Evolutionary conservation across 2,329 filamentous ascomycete species (phyloP).

Genomic region (Xylariaceae sp.): DNA sequence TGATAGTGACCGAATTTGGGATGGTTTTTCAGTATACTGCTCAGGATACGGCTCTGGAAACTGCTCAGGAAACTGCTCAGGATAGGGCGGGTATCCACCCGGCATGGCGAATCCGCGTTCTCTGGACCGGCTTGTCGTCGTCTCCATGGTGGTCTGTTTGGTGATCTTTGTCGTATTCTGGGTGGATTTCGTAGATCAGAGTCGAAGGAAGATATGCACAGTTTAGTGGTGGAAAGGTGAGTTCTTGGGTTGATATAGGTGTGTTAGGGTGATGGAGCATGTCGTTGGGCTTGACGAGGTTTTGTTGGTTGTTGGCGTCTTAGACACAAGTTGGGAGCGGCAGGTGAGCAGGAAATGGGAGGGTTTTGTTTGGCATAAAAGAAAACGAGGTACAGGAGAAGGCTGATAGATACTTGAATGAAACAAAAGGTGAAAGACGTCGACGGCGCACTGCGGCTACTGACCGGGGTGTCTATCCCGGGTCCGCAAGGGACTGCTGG

Average conservation of each 20-base stretch:
- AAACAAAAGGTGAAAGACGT: slow-evolving; percentile 26
- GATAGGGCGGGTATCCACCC: slow-evolving; percentile 31
- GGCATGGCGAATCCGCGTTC: slow-evolving; percentile 31
- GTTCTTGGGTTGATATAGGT: slow-evolving; percentile 24
- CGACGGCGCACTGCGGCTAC: slow-evolving; percentile 22
- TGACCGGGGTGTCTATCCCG: slow-evolving; percentile 29
- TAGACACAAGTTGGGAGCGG: slow-evolving; percentile 35
- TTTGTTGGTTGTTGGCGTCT: slow-evolving; percentile 23
- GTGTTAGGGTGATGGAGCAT: slow-evolving; percentile 31
- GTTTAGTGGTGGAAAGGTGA: slow-evolving; percentile 17
- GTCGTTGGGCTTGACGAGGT: slow-evolving; percentile 22
- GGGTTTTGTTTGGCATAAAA: slow-evolving; percentile 26
- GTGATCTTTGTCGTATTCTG: slow-evolving; percentile 31
- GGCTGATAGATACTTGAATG: slow-evolving; percentile 33
- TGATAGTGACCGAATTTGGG: slow-evolving; percentile 24
- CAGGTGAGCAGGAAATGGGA: slow-evolving; percentile 17
- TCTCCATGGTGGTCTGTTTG: slow-evolving; percentile 27
- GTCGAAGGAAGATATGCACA: slow-evolving; percentile 18
- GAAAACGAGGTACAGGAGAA: slow-evolving; percentile 27
- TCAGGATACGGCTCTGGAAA: slow-evolving; percentile 25
- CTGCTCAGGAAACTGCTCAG: slow-evolving; percentile 11
- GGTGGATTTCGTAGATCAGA: slow-evolving; percentile 26
- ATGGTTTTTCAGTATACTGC: slow-evolving; percentile 3
- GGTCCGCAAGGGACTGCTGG: slow-evolving; percentile 28
- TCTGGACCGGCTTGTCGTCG: slow-evolving; percentile 24